Evolutionary conservation across 495 filamentous ascomycete species (phyloP).

Genomic region (Aspergillus coremiiformis): DNA sequence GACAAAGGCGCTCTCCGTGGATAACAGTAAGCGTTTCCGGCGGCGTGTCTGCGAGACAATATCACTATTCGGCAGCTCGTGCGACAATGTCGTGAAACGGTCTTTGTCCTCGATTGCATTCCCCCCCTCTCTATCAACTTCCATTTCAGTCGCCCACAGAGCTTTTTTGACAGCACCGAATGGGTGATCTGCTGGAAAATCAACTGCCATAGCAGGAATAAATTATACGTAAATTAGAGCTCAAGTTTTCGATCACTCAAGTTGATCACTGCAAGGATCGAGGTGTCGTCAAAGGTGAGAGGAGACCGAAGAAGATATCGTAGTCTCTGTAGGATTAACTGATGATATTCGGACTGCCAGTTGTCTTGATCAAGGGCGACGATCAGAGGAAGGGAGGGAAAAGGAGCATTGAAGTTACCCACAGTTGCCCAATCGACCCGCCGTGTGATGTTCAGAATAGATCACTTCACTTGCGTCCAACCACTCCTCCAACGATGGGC

Average conservation of each 20-base stretch:
- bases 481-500: background rate
- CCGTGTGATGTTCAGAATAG: background rate
- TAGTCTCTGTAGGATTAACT: background rate
- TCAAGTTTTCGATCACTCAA: background rate
- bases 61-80: constrained; percentile 6
- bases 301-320: background rate
- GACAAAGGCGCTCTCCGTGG: constrained; percentile 40
- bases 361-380: background rate
- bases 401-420: background rate
- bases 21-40: constrained; percentile 37
- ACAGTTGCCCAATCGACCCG: background rate
- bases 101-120: constrained; percentile 15
- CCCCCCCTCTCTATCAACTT: constrained; percentile 23
- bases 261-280: background rate
- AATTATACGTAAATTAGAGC: background rate
- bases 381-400: background rate
- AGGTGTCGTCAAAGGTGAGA: background rate
- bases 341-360: background rate
- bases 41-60: constrained; percentile 12
- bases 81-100: constrained; percentile 7
- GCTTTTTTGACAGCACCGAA: constrained; percentile 12
- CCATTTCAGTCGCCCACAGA: constrained; percentile 23
- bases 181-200: constrained; percentile 12
- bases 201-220: constrained; percentile 24
- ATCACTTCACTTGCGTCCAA: background rate